These are phyloP conservation scores for Astrephomene gubernaculifera DNA, from an alignment of 139 green algal genomes.

Conservation along the genomic window DNA sequence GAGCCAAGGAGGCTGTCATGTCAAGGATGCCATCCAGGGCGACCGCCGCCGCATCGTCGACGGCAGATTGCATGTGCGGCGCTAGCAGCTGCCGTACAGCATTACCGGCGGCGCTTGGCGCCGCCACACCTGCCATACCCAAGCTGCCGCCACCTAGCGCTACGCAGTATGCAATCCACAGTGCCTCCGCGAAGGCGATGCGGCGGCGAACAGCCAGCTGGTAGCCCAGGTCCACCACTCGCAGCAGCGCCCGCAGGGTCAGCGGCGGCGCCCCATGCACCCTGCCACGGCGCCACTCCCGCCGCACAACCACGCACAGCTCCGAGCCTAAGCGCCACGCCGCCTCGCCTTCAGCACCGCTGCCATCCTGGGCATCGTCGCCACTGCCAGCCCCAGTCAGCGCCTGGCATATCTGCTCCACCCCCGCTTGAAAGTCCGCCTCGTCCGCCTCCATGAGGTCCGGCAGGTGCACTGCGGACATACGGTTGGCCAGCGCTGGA, in stretches of 20 bases:
- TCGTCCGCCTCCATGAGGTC: conserved; percentile 31
- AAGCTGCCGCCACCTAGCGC: background rate
- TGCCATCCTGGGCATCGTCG: background rate
- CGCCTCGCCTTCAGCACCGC: background rate
- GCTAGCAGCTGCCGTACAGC: conserved; percentile 22
- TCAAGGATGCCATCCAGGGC: too few species aligned
- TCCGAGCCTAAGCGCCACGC: background rate
- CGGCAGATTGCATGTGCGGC: background rate
- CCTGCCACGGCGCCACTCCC: background rate
- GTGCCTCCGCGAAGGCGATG: background rate
- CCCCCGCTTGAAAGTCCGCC: conserved; percentile 21
- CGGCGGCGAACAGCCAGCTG: background rate
- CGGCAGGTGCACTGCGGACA: conserved; percentile 47
- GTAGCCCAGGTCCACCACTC: conserved; percentile 40
- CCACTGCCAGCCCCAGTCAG: background rate
- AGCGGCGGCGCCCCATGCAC: background rate
- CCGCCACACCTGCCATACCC: background rate
- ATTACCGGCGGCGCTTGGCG: too few species aligned
- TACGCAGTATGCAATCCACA: conserved; percentile 36
- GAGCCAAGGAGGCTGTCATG: too few species aligned
- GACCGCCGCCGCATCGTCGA: too few species aligned
- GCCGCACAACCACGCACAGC: conserved; percentile 27
- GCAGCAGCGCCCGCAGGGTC: conserved; percentile 34
- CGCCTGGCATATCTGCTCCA: conserved; percentile 9
- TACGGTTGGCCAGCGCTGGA: conserved; percentile 51